Base-by-base conservation (phyloP, 116 monocot species). In the Zostera marina region DNA sequence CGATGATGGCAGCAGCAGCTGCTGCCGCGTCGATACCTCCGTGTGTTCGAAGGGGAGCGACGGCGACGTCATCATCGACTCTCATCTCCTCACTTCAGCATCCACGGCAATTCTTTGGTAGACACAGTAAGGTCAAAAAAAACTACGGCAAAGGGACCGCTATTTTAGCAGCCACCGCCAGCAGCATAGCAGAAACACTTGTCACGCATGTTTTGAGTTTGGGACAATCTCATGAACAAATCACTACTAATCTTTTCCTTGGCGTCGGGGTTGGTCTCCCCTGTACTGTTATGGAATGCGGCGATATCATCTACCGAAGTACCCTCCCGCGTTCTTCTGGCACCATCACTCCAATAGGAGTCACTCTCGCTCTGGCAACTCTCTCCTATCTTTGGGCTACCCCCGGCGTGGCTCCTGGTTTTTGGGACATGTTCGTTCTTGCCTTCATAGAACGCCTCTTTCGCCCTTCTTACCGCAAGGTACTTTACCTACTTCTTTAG, bases 211-310 rank as follows among this genome's bases (percentile, higher is more conserved):
- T 32, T 32, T 32, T 32, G 32, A 5, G 32, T 32, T 32, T 32
- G 32, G 32, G 32, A 32, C 32, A 32, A 32, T 32, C 32, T 5
- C 32, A 32, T 32, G 5, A 32, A 2, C 32, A 32, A n/a, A n/a
- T n/a, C 32, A 32, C 32, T 5, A 32, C 32, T 1, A 32, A 5
- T 5, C 32, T 86, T 25, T 66, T 92, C 59, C n/a, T 83, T 7
- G 92, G 78, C 3, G 92, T 92, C 0, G 91, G 91, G 3, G 92
- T 93, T 22, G 92, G 92, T 15, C 84, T 93, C 26, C 92, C 92
- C 17, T 93, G 92, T 75, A 93, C 93, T 7, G 88, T 93, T 22
- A 87, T 93, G 93, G 79, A 79, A 74, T 93, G 93, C 71, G 93
- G 93, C 19, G 93, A 93, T 70, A 74, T 93, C 63, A 93, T 93